Percentiles rank a stretch among this genome's conserved stretches.
Conservation (phyloP, 352 stramenopile genomes). For the Pythium dissimile region DNA sequence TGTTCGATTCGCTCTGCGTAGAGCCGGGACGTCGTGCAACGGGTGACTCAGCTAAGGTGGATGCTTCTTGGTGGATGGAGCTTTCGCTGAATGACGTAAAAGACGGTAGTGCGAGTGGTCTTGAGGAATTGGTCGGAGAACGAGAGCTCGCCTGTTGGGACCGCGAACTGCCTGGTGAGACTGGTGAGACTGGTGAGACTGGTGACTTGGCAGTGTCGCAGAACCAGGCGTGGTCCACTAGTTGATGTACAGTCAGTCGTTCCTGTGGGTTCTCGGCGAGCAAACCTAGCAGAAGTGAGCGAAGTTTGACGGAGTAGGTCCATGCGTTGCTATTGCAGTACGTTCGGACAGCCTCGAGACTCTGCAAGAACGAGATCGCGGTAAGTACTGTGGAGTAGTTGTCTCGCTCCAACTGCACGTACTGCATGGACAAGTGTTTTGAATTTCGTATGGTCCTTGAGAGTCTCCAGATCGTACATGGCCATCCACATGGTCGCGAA, state of each 20-base stretch:
- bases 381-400: background rate
- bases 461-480: conserved; percentile 70
- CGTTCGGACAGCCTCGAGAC: conserved; percentile 23
- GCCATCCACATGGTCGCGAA: conserved; percentile 87
- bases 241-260: conserved; percentile 40
- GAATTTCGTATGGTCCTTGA: conserved; percentile 65
- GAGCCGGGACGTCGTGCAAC: background rate
- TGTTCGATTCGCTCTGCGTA: background rate
- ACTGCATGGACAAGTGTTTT: conserved; percentile 32
- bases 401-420: background rate
- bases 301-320: conserved; percentile 45
- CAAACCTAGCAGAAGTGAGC: conserved; percentile 39
- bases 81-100: conserved; percentile 3
- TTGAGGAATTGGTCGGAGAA: background rate
- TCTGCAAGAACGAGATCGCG: conserved; percentile 13
- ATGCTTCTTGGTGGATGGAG: too few relatives aligned
- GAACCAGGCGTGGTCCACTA: conserved; percentile 56
- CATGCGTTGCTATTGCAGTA: conserved; percentile 38
- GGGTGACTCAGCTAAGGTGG: too few relatives aligned
- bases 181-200: background rate
- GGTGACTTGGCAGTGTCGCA: background rate
- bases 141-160: background rate
- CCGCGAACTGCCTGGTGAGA: background rate
- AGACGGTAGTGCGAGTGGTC: background rate
- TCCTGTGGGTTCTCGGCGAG: conserved; percentile 34